These are phyloP conservation scores for Leptosphaerulina australis DNA, from an alignment of 2,329 filamentous ascomycete species.

Conservation along the genomic window DNA sequence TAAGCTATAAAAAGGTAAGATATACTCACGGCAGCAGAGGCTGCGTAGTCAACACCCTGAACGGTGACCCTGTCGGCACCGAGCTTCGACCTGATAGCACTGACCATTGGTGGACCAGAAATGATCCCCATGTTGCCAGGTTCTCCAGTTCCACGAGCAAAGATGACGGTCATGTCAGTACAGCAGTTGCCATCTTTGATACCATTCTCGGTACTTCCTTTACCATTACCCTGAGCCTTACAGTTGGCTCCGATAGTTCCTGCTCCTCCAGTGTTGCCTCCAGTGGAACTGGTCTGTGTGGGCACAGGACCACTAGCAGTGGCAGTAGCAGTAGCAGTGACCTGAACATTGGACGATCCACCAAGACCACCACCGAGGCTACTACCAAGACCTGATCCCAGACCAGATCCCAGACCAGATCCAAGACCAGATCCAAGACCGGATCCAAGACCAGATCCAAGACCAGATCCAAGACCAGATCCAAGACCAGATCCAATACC, in stretches of 20 bases:
- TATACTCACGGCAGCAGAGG: constrained; percentile 33
- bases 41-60: constrained; percentile 44
- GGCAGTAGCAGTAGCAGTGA: constrained; percentile 7
- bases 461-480: background rate
- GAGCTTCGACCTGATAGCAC: constrained; percentile 34
- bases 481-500: background rate
- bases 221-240: constrained; percentile 17
- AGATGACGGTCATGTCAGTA: constrained; percentile 52
- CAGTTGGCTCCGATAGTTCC: constrained; percentile 33
- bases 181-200: constrained; percentile 49
- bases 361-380: constrained; percentile 2
- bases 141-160: constrained; percentile 53
- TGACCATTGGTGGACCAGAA: constrained; percentile 49
- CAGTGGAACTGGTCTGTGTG: constrained; percentile 9
- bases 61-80: constrained; percentile 36
- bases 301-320: background rate
- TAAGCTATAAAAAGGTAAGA: too few relatives aligned
- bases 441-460: background rate
- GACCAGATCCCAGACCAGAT: background rate
- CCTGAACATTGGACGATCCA: background rate
- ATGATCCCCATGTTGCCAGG: constrained; percentile 52
- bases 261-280: background rate
- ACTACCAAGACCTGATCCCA: background rate
- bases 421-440: background rate
- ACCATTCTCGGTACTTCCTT: constrained; percentile 48